Base-by-base conservation (phyloP, 257 asterid genomes). In the Solanum paucissectum region DNA sequence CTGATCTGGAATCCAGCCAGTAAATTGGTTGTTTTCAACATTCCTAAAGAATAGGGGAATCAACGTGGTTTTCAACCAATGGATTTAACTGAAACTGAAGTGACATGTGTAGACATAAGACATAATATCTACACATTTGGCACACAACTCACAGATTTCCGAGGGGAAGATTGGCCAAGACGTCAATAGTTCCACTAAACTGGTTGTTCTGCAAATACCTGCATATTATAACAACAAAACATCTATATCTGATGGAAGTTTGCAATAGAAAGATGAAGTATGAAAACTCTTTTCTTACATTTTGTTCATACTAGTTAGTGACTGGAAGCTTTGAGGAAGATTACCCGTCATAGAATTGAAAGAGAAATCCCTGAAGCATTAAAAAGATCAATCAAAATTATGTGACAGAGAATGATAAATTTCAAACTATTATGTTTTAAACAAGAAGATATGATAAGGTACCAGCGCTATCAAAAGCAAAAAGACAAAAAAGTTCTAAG, bases 171-270 rank as follows among this genome's bases (percentile, higher is more conserved):
- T 86, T 94, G 75, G 99, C 96, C 66, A 97, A 96, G 87, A 96
- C 98, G 34, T 97, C 96, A 21, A 97, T 92, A 34, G 98, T 92
- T 86, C 99, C 99, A 2, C 98, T 93, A 90, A 97, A 94, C 92
- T 96, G 99, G 91, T 97, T 96, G 92, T 94, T 97, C 89, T 97
- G 97, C 92, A 97, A 92, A 90, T 93, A 92, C 99, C 99, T 97
- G 92, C 89, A 88, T 23, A 87, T 66, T 49, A 13, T 84, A 79
- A 27, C 38, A 40, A 9, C n/a, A 49, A 52, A 82, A 23, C 66
- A 58, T 55, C 23, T 44, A 74, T 18, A 34, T 40, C 60, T 64
- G 38, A 55, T 14, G 71, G 38, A 27, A 36, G 85, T 73, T 87
- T 16, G 11, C 27, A 10, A 82, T 40, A 38, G 60, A 76, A 62